Evolutionary conservation across 148 eudicot genomes (phyloP).

Genomic region (Rheum nobile): DNA sequence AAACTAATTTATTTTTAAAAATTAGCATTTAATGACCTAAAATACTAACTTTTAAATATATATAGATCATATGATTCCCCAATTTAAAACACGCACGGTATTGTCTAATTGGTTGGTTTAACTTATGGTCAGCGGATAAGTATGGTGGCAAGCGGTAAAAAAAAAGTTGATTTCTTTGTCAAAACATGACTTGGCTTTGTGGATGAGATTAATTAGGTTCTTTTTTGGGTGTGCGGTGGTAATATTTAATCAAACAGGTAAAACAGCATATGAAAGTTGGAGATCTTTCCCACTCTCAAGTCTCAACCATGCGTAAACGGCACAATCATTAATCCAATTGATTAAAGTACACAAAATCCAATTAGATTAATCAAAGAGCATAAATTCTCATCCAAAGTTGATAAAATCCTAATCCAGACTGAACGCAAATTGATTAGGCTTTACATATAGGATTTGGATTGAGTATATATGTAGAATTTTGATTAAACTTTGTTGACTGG

Average conservation of each 20-base stretch:
- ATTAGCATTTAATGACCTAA: no score
- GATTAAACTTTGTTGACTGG: no score
- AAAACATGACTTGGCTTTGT: neutral
- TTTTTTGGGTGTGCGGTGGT: neutral
- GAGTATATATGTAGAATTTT: no score
- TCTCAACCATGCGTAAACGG: conserved; percentile 3
- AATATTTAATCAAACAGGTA: neutral
- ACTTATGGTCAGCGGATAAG: neutral
- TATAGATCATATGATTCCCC: no score
- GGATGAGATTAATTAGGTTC: neutral
- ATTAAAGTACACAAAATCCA: neutral
- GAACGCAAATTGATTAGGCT: no score
- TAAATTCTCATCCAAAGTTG: neutral
- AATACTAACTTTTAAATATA: no score
- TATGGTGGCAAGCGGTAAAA: neutral
- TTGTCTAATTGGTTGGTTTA: neutral
- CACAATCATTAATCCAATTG: conserved; percentile 2
- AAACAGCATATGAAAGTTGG: neutral
- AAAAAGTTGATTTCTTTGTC: neutral
- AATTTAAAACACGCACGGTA: no score
- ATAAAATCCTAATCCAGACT: neutral
- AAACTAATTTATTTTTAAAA: no score
- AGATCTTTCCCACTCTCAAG: neutral
- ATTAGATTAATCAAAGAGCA: neutral
- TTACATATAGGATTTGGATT: no score